These are phyloP conservation scores for Suillus subalutaceus DNA, from an alignment of 768 basidiomycete species.

Conservation along the genomic window DNA sequence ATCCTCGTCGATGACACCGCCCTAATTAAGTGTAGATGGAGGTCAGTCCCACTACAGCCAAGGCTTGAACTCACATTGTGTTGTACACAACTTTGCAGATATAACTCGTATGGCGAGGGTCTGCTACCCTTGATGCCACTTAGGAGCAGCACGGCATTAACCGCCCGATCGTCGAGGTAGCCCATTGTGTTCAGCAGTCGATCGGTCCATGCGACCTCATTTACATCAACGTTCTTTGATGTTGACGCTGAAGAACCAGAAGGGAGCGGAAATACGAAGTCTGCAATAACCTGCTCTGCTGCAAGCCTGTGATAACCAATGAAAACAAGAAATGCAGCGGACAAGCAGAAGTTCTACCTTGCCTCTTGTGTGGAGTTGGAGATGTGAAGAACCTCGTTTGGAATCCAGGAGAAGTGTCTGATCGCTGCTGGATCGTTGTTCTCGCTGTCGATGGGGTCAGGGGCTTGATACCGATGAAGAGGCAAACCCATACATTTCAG, in stretches of 20 bases:
- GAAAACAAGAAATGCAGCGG: constrained; percentile 3
- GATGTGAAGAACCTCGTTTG: constrained; percentile 66
- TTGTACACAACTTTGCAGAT: constrained; percentile 70
- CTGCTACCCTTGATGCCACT: constrained; percentile 69
- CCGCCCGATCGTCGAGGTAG: constrained; percentile 61
- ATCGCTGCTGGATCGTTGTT: constrained; percentile 73
- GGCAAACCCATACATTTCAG: constrained; percentile 74
- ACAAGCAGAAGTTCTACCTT: constrained; percentile 43
- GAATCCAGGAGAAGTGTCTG: constrained; percentile 92
- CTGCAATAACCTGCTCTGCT: constrained; percentile 68
- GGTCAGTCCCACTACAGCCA: background rate
- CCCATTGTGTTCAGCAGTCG: constrained; percentile 73
- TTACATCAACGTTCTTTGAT: constrained; percentile 55
- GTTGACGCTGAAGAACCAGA: constrained; percentile 45
- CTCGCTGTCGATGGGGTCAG: constrained; percentile 54
- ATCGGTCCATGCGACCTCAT: constrained; percentile 88
- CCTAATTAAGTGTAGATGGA: constrained; percentile 48
- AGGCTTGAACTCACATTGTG: constrained; percentile 71
- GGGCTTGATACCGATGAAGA: background rate
- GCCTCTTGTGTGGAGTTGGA: constrained; percentile 56
- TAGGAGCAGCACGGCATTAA: constrained; percentile 59
- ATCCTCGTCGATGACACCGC: constrained; percentile 86
- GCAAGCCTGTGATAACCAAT: constrained; percentile 43
- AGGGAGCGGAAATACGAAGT: constrained; percentile 85
- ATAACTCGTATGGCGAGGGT: constrained; percentile 72